phyloP scores from a whole-genome alignment of 1,284 basidiomycete genomes.

The Boletus holoroseus region DNA sequence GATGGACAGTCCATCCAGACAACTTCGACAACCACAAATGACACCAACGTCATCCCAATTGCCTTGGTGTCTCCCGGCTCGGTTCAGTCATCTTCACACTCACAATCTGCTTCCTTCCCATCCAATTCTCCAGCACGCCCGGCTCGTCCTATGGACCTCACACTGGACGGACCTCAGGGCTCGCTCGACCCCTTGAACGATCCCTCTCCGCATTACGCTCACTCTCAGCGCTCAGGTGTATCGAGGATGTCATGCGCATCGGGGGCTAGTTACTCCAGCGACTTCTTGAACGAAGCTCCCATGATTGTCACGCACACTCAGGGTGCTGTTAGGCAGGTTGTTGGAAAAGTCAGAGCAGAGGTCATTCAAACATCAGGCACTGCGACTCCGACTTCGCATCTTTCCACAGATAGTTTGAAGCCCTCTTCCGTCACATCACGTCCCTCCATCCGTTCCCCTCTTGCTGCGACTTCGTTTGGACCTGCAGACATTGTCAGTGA shows the following conservation, averaged over 20 bases:
- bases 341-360: slow-evolving; percentile 72
- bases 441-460: slow-evolving; percentile 53
- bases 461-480: slow-evolving; percentile 68
- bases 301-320: slow-evolving; percentile 70
- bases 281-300: slow-evolving; percentile 72
- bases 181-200: slow-evolving; percentile 48
- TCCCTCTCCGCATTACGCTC: slow-evolving; percentile 40
- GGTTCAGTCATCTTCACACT: slow-evolving; percentile 29
- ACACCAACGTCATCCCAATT: slow-evolving; percentile 80
- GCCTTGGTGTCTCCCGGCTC: slow-evolving; percentile 66
- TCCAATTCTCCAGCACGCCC: slow-evolving; percentile 53
- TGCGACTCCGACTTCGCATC: slow-evolving; percentile 27
- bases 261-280: slow-evolving; percentile 67
- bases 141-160: slow-evolving; percentile 53
- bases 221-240: slow-evolving; percentile 51
- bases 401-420: slow-evolving; percentile 38
- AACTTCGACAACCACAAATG: slow-evolving; percentile 59
- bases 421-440: slow-evolving; percentile 38
- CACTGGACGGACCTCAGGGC: slow-evolving; percentile 56
- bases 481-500: slow-evolving; percentile 59
- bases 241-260: slow-evolving; percentile 69
- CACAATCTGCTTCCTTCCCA: slow-evolving; percentile 24
- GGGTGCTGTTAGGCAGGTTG: slow-evolving; percentile 61
- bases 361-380: slow-evolving; percentile 59
- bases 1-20: slow-evolving; percentile 75